Percentiles rank a stretch among this genome's conserved stretches.
phyloP scores from a whole-genome alignment of 345 rosid genomes.

The Salix arbutifolia region DNA sequence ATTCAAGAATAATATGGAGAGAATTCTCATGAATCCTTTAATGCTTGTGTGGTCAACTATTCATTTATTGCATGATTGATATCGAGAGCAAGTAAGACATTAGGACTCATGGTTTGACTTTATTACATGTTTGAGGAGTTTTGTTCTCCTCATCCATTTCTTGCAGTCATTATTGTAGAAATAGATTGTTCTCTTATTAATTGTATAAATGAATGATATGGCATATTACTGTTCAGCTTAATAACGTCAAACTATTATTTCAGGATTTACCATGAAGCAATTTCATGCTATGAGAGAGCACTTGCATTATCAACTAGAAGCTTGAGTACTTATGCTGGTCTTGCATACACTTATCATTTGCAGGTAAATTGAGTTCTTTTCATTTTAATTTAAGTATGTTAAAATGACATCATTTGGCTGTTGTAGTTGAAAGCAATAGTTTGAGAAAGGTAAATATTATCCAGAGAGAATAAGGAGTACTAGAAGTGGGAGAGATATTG shows the following conservation, averaged over 20 bases:
- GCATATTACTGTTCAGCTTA: background rate
- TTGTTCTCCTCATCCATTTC: background rate
- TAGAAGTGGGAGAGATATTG: background rate
- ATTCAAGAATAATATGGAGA: background rate
- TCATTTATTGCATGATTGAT: background rate
- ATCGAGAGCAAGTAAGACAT: background rate
- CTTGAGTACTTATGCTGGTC: conserved; percentile 89
- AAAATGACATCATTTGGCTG: background rate
- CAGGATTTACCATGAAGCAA: conserved; percentile 74
- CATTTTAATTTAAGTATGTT: background rate
- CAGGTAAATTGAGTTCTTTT: conserved; percentile 48
- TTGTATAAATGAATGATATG: background rate
- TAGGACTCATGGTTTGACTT: background rate
- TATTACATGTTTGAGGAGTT: background rate
- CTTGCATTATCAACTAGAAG: conserved; percentile 75
- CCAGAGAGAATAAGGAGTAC: background rate
- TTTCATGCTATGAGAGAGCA: conserved; percentile 73
- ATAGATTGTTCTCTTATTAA: background rate
- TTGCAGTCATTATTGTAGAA: background rate
- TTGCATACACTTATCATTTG: conserved; percentile 92
- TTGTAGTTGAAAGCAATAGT: background rate
- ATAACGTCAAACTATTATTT: conserved; percentile 13
- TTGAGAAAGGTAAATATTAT: background rate
- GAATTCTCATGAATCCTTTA: background rate
- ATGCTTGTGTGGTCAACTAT: background rate